Evolutionary conservation across 140 eudicot species (phyloP).

Genomic region (Flaveria floridana): DNA sequence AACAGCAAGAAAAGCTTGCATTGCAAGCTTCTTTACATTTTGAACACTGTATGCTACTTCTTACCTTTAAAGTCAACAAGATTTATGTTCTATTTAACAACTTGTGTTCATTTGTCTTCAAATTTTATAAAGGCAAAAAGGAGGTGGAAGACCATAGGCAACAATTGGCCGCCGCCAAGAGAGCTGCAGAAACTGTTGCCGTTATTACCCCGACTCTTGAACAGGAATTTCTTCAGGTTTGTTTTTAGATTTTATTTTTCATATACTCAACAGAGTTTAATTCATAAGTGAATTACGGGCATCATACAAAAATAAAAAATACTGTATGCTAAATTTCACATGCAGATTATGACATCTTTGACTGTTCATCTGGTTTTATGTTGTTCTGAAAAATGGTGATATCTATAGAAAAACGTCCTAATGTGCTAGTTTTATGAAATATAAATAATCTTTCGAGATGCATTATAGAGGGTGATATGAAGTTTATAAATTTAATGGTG

Average conservation of each 20-base stretch:
- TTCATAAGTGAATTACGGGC: background rate
- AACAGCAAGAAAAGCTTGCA: conserved; percentile 76
- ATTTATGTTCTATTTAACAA: background rate
- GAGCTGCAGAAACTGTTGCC: conserved; percentile 73
- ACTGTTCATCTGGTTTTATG: background rate
- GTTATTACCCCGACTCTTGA: conserved; percentile 57
- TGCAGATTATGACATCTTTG: background rate
- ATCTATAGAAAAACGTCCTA: background rate
- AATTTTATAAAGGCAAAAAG: conserved; percentile 48
- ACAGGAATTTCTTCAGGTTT: conserved; percentile 74
- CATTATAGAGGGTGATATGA: background rate
- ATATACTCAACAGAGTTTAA: background rate
- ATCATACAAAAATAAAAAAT: background rate
- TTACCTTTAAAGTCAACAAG: conserved; percentile 10
- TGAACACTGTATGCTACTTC: conserved; percentile 53
- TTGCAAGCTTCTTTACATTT: conserved; percentile 58
- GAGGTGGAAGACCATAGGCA: conserved; percentile 48
- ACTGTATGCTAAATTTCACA: background rate
- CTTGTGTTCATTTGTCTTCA: conserved; percentile 2
- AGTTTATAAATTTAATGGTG: background rate
- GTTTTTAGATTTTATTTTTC: conserved; percentile 20
- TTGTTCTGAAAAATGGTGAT: background rate
- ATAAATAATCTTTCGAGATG: background rate
- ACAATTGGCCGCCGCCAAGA: conserved; percentile 63
- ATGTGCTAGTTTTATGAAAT: background rate